These are phyloP conservation scores for Trichoderma sp. DNA, from an alignment of 2,329 filamentous ascomycete genomes.

Conservation along the genomic window DNA sequence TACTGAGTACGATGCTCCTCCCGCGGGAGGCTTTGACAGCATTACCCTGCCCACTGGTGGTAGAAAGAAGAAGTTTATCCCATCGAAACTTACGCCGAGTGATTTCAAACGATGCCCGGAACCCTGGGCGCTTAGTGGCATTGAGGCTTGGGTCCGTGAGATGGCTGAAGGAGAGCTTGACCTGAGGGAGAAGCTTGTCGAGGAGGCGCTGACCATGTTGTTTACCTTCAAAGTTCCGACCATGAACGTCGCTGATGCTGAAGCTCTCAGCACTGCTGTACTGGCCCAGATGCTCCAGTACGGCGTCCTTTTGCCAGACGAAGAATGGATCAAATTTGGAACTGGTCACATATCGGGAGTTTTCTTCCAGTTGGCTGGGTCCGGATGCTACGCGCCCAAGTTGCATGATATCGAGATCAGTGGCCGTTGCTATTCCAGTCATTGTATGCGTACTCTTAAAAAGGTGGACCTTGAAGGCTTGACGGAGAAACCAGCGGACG, in stretches of 20 bases:
- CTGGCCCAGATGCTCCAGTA: constrained; percentile 78
- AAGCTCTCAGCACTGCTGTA: constrained; percentile 76
- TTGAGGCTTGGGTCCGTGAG: constrained; percentile 81
- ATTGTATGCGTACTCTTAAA: constrained; percentile 91
- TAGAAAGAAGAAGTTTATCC: constrained; percentile 80
- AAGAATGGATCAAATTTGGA: constrained; percentile 97
- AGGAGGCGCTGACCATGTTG: constrained; percentile 82
- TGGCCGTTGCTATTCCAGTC: constrained; percentile 87
- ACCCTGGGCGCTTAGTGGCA: constrained; percentile 90
- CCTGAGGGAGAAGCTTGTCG: constrained; percentile 78
- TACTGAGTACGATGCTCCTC: constrained; percentile 59
- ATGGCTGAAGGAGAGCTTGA: constrained; percentile 92
- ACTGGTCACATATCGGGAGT: constrained; percentile 81
- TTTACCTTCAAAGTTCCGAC: constrained; percentile 96
- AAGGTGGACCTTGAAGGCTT: constrained; percentile 86
- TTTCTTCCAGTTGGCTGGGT: constrained; percentile 87
- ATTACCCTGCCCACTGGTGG: constrained; percentile 79
- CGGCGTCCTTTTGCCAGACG: constrained; percentile 78
- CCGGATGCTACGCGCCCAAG: constrained; percentile 85
- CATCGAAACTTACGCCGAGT: constrained; percentile 74
- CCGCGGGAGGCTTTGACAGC: constrained; percentile 70
- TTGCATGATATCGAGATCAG: constrained; percentile 70
- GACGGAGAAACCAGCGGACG: constrained; percentile 67
- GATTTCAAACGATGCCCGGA: constrained; percentile 86
- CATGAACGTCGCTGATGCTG: constrained; percentile 97